Conservation (phyloP, 768 basidiomycete genomes). For the Amanita pallidorosea region DNA sequence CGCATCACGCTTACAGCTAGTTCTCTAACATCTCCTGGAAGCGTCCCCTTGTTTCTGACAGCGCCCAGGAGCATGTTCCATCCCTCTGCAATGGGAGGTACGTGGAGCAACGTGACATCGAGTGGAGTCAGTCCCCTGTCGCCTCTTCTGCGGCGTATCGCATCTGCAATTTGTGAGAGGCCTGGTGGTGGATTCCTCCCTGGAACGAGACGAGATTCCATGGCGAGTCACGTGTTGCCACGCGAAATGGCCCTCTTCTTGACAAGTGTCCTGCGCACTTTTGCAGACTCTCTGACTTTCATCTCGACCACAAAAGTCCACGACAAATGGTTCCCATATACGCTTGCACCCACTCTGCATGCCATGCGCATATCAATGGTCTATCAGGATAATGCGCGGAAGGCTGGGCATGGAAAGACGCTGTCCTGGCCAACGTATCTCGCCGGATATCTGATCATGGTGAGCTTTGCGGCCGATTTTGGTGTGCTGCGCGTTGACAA, state of each 20-base stretch:
- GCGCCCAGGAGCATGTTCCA: conserved; percentile 42
- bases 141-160: conserved; percentile 38
- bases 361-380: conserved; percentile 32
- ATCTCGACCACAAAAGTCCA: conserved; percentile 26
- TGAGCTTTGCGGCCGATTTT: conserved; percentile 9
- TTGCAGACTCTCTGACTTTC: conserved; percentile 8
- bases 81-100: conserved; percentile 36
- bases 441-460: conserved; percentile 36
- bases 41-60: conserved; percentile 33
- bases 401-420: conserved; percentile 11
- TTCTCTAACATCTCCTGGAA: conserved; percentile 38
- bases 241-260: not conserved
- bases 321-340: conserved; percentile 27
- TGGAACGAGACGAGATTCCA: conserved; percentile 25
- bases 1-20: conserved; percentile 27
- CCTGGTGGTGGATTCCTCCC: conserved; percentile 34
- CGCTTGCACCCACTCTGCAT: conserved; percentile 29
- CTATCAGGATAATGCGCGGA: conserved; percentile 29
- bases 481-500: not conserved
- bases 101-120: conserved; percentile 38
- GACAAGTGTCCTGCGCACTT: not conserved
- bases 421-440: conserved; percentile 34
- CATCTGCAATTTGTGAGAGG: conserved; percentile 32
- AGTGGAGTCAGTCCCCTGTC: conserved; percentile 37
- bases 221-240: too few species aligned